Base-by-base conservation (phyloP, 768 basidiomycete genomes). In the Amanita fuliginea region DNA sequence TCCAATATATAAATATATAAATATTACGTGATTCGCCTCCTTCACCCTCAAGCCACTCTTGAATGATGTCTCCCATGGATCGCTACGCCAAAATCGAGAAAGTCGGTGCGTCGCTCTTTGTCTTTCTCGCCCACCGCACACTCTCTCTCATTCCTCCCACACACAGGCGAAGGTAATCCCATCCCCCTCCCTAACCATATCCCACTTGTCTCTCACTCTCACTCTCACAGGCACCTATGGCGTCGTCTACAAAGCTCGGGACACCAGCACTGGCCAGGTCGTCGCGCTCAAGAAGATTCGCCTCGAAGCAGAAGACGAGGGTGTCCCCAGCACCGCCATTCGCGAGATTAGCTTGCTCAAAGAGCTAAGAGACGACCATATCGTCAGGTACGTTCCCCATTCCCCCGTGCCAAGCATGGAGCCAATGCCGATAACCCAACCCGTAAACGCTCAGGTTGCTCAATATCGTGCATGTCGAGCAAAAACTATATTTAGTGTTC, bases 271-370 rank as follows among this genome's bases (percentile, higher is more conserved):
- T 7, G 86, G 86, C 62, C 68, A 80, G 57, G 81, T 97, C 56
- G 96, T 99, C 45, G 96, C 96, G 19, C 73, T 98, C 56, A 99
- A 99, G 81, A 99, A 99, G 76, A 98, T 99, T 62, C 73, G 96
- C 35, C 80, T 99, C 22, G 96, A 98, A 64, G 92, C 93, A 14
- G 96, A 98, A 66, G 96, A 99, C 61, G 96, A 99, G 65, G 96
- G 96, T 42, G 96, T 99, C 18, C 96, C 96, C 7, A 90, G 86
- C 55, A 99, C 96, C 3, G 94, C 95, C 49, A 99, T 99, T 60
- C 80, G 96, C 46, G 96, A 99, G 72, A 99, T 99, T 67, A 92
- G 89, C 68, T 67, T 99, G 54, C 68, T 99, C 57, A 99, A 98
- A 66, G 96, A 99, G 63, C 76, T 99, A 59, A 90, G 88, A 64